Evolutionary conservation across 2,329 filamentous ascomycete genomes (phyloP).

Genomic region (Biscogniauxia marginata): DNA sequence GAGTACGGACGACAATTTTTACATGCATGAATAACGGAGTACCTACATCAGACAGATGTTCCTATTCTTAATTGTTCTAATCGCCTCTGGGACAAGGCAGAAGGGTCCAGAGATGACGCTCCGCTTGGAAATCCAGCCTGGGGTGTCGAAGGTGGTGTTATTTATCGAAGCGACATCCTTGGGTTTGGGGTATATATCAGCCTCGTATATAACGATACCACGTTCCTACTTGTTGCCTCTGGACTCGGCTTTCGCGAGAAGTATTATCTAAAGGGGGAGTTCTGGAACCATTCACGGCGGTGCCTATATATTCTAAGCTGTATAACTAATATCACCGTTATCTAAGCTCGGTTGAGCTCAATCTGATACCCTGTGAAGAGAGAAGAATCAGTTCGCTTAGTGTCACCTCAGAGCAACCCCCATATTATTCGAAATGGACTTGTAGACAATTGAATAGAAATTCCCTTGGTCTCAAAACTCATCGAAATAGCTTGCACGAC

Average conservation of each 20-base stretch:
- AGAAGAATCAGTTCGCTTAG: neutral
- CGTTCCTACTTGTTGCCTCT: constrained; percentile 16
- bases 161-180: constrained; percentile 7
- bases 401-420: neutral
- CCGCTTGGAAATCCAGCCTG: constrained; percentile 11
- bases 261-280: constrained; percentile 9
- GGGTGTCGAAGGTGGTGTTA: constrained; percentile 3
- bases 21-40: constrained; percentile 26
- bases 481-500: neutral
- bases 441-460: neutral
- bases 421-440: too few species aligned
- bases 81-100: constrained; percentile 18
- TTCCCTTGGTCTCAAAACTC: neutral
- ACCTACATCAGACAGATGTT: constrained; percentile 22
- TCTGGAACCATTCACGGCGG: constrained; percentile 15
- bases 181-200: constrained; percentile 20
- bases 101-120: constrained; percentile 15
- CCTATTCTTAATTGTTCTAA: constrained; percentile 18
- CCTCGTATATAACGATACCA: constrained; percentile 24
- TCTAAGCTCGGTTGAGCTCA: neutral
- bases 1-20: constrained; percentile 20
- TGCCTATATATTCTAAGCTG: constrained; percentile 31
- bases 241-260: constrained; percentile 9
- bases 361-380: neutral
- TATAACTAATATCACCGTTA: constrained; percentile 30